These are phyloP conservation scores for Biancaea sappan DNA, from an alignment of 306 rosid genomes.

Conservation along the genomic window DNA sequence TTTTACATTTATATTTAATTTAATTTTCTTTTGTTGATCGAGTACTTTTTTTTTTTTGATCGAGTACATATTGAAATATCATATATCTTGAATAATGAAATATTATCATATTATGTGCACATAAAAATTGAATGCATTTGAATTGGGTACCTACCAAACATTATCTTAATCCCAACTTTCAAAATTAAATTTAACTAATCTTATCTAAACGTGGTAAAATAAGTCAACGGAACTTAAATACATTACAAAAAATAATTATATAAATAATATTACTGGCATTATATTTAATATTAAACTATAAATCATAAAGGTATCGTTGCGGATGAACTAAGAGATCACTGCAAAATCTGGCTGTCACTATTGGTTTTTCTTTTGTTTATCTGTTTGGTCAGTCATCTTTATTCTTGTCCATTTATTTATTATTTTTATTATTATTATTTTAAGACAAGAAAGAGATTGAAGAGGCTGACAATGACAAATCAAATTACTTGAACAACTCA, in stretches of 20 bases:
- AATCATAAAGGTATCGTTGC: neutral
- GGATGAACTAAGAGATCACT: neutral
- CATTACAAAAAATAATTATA: neutral
- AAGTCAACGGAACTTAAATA: neutral
- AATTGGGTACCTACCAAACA: too few species aligned
- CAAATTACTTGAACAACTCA: neutral
- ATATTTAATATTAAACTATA: neutral
- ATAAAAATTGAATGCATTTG: too few species aligned
- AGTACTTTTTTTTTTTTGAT: neutral
- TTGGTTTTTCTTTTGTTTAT: neutral
- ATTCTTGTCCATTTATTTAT: neutral
- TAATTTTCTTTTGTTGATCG: too few species aligned
- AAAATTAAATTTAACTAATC: neutral
- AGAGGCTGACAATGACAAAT: neutral
- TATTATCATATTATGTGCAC: neutral
- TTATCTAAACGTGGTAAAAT: neutral
- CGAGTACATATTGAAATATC: neutral
- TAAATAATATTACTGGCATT: neutral
- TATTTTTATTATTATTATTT: neutral
- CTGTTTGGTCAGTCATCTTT: neutral
- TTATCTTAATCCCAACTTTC: too few species aligned
- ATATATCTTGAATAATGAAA: neutral
- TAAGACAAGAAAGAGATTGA: neutral
- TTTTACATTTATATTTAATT: too few species aligned
- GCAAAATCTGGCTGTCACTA: conserved; percentile 4